Conservation (phyloP, 176 grass and related monocot genomes). For the Urochloa ruziziensis region DNA sequence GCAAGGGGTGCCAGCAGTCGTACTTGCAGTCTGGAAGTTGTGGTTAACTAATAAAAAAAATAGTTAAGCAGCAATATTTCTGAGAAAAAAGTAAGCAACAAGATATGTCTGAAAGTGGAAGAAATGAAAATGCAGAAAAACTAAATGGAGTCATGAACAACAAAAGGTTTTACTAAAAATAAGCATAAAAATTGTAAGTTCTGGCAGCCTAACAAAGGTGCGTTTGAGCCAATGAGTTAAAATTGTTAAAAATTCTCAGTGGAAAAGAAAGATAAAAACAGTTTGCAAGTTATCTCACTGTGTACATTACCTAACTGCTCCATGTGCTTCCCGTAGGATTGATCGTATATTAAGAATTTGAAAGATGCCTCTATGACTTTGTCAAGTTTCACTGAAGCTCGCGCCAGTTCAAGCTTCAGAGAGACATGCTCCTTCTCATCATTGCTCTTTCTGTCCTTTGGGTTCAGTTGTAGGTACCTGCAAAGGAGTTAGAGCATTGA, state of each 20-base stretch:
- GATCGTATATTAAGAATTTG: neutral
- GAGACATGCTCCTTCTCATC: neutral
- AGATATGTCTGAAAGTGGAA: neutral
- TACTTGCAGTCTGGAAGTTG: neutral
- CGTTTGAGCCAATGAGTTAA: neutral
- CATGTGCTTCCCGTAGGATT: neutral
- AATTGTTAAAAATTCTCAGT: neutral
- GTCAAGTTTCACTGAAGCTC: neutral
- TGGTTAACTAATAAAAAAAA: neutral
- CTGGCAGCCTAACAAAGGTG: neutral
- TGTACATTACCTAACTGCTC: neutral
- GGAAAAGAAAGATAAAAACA: neutral
- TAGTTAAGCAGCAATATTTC: neutral
- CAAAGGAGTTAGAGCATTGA: neutral
- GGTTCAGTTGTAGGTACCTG: conserved; percentile 30
- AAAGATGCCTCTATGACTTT: neutral
- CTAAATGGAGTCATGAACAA: neutral
- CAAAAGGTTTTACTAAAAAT: neutral
- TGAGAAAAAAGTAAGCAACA: neutral
- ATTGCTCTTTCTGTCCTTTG: neutral
- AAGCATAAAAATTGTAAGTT: neutral
- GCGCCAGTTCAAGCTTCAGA: neutral
- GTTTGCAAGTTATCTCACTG: neutral
- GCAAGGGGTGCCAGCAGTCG: neutral
- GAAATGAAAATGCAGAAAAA: neutral